Percentiles rank a stretch among this genome's conserved stretches.
Conservation (phyloP, 345 rosid genomes). For the Physaria fendleri region DNA sequence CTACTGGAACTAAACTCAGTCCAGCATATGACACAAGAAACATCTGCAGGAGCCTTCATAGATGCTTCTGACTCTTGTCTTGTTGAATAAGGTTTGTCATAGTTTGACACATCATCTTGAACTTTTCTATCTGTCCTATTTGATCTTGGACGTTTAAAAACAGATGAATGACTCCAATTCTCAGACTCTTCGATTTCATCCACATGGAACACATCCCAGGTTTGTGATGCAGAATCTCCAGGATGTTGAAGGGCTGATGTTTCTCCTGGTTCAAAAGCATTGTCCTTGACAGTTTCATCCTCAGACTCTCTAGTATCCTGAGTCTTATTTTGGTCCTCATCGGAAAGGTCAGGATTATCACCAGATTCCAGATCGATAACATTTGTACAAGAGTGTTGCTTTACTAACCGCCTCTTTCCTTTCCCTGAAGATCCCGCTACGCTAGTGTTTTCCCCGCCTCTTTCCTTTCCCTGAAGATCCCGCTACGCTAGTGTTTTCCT, state of each 20-base stretch:
- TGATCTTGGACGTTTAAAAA: slow-evolving; percentile 27
- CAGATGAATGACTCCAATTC: slow-evolving; percentile 23
- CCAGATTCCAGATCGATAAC: slow-evolving; percentile 31
- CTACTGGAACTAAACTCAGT: slow-evolving; percentile 83
- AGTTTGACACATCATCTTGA: slow-evolving; percentile 21
- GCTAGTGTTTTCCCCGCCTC: slow-evolving; percentile 35
- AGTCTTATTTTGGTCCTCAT: slow-evolving; percentile 13
- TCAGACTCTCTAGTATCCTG: slow-evolving; percentile 15
- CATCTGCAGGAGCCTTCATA: slow-evolving; percentile 36
- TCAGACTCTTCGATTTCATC: slow-evolving; percentile 41
- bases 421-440: slow-evolving; percentile 37
- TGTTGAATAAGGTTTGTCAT: slow-evolving; percentile 18
- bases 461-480: slow-evolving; percentile 40
- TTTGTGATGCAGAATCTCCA: slow-evolving; percentile 12
- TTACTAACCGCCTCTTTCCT: slow-evolving; percentile 39
- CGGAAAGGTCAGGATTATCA: not conserved
- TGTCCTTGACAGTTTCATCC: slow-evolving; percentile 9
- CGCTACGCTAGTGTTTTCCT: slow-evolving; percentile 26
- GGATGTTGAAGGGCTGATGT: slow-evolving; percentile 30
- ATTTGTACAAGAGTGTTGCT: slow-evolving; percentile 32
- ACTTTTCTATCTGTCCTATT: not conserved
- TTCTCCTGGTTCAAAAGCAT: slow-evolving; percentile 32
- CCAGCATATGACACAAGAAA: slow-evolving; percentile 91
- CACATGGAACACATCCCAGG: slow-evolving; percentile 17
- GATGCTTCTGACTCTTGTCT: slow-evolving; percentile 21